These are phyloP conservation scores for Cucurbita argyrosperma DNA, from an alignment of 306 rosid species.

Conservation along the genomic window DNA sequence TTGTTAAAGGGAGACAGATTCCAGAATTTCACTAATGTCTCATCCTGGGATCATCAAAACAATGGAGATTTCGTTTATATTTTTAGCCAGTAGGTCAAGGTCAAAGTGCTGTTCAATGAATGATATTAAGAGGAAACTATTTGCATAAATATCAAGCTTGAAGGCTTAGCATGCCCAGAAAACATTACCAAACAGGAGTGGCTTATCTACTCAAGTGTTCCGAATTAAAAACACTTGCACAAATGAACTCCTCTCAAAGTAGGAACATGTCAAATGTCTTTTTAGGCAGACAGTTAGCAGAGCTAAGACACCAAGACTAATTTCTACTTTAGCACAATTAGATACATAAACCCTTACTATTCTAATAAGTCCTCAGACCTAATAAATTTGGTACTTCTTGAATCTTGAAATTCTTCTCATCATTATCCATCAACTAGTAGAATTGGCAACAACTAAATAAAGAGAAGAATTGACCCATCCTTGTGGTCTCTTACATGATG, in stretches of 20 bases:
- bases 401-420: neutral
- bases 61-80: neutral
- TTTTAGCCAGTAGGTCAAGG: neutral
- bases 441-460: neutral
- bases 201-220: neutral
- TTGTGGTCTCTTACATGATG: neutral
- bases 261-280: neutral
- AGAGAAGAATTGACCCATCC: neutral
- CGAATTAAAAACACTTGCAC: neutral
- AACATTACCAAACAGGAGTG: neutral
- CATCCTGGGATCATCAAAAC: neutral
- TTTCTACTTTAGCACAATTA: neutral
- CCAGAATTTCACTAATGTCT: neutral
- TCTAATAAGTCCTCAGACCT: neutral
- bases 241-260: neutral
- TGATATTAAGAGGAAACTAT: neutral
- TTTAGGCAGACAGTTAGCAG: neutral
- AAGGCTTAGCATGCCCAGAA: neutral
- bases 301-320: neutral
- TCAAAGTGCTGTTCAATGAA: neutral
- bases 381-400: neutral
- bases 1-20: neutral
- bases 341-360: neutral
- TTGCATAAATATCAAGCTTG: neutral
- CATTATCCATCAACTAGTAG: neutral